Evolutionary conservation across 805 yeast genomes (phyloP), one percentile per base, ranked within the genome.

Genomic region (Wickerhamiella hasegawae): DNA sequence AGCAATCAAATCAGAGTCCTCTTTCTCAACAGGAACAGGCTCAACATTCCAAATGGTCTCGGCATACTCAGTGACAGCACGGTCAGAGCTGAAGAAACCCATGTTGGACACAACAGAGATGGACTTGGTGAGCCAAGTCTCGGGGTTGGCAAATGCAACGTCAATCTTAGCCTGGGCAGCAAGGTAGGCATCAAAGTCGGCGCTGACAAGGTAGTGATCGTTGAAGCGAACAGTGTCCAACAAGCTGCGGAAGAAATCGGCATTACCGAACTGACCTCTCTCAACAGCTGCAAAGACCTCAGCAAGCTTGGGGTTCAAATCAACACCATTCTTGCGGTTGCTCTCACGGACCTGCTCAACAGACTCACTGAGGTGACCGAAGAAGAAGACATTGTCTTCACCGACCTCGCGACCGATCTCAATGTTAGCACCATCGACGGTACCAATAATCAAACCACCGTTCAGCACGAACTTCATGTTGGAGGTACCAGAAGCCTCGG

Each of bases 371-470:
- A 85, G 68, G 52, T 80, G 81, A 52, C 96, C 96, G 54, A 84
- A 84, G 53, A 84, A 64, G 63, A 84, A 84, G 55, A 85, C 82
- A 55, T 84, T 82, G 34, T 84, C 93, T 52, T 84, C 93, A 34
- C 94, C 94, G 46, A 85, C 71, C 60, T 85, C 95, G 47, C 94
- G 71, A 16, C 94, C 81, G 54, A 84, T 81, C 60, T 84, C 96
- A 33, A 85, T 93, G 52, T 85, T 84, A 43, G 96, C 96, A 53
- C 96, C 96, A 53, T 84, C 96, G 45, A 84, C 94, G 10, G 96
- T 85, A 55, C 96, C 96, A 44, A 84, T 76, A 47, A 84, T 80
- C 44, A 84, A 68, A 34, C 96, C 96, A 58, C 95, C 96, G 52
- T 83, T 84, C 59, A 84, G 64, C 18, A 83, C 94, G 54, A 84